Conservation (phyloP, 768 basidiomycete species). For the Lactarius psammicola region DNA sequence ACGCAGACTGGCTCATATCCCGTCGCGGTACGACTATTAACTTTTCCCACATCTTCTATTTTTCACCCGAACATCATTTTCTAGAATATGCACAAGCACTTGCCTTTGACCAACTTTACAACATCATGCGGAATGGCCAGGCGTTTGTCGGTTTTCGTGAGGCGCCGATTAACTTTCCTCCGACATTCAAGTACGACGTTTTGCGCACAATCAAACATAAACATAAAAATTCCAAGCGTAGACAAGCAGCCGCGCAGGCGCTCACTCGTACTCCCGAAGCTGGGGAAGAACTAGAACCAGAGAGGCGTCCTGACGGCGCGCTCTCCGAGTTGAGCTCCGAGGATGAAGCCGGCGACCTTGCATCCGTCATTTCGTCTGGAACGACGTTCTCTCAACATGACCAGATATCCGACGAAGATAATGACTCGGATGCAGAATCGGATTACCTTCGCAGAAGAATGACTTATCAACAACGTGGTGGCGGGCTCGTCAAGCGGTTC, state of each 20-base stretch:
- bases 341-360: conserved; percentile 46
- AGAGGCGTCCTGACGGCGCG: conserved; percentile 34
- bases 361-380: conserved; percentile 54
- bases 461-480: conserved; percentile 9
- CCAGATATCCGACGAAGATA: conserved; percentile 25
- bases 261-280: neutral
- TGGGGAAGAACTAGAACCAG: conserved; percentile 37
- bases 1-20: conserved; percentile 92
- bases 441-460: conserved; percentile 20
- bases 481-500: conserved; percentile 27
- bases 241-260: conserved; percentile 31
- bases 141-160: conserved; percentile 81
- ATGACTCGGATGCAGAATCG: conserved; percentile 28
- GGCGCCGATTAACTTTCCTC: conserved; percentile 78
- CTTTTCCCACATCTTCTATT: neutral
- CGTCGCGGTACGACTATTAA: conserved; percentile 54
- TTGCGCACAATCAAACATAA: conserved; percentile 52
- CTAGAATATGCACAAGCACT: conserved; percentile 83
- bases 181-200: conserved; percentile 94
- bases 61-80: neutral
- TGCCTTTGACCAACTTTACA: conserved; percentile 84
- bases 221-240: conserved; percentile 42
- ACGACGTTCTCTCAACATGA: conserved; percentile 40
- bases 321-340: conserved; percentile 32
- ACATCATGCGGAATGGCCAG: conserved; percentile 65